Evolutionary conservation across 2,329 filamentous ascomycete species (phyloP), one percentile per base, ranked within the genome.

Genomic region (Cladophialophora immunda): DNA sequence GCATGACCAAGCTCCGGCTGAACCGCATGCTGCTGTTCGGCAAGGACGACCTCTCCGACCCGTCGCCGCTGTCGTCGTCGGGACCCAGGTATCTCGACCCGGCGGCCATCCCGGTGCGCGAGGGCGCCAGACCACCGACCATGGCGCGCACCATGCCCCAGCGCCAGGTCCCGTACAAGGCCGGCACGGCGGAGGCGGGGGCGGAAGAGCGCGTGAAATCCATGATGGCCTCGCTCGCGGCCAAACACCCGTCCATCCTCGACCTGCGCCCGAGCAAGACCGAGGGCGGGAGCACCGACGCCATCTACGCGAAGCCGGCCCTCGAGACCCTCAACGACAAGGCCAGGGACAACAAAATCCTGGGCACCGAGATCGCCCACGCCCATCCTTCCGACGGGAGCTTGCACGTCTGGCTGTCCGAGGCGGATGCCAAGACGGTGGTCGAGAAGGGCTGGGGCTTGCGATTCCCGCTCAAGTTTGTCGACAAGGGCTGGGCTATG

Each of bases 81-180:
- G 69, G 69, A 1, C 66, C 66, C 7, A 50, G 25, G 30, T 70
- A 69, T 64, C 66, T 70, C 29, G 68, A 70, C 50, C 41, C 54
- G 3, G 62, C 7, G 7, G 41, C 34, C 11, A 45, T 70, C 4
- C 66, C 66, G 0, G 47, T 22, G 5, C 66, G 69, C 17, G 27
- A 62, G 29, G 66, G 66, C 25, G 2, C 54, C n/a, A 30, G 66
- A 30, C 69, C 69, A 29, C n/a, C n/a, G 8, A 58, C 58, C 38
- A 60, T 68, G 45, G 41, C 63, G 3, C 66, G 69, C n/a, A 70
- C 69, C 4, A 70, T 70, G 69, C 69, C 69, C 5, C 69, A 70
- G 34, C 69, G 69, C 19, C 69, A 70, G 50, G 61, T 70, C 5
- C 69, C 69, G 4, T 70, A 68, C 58, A 56, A 65, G 30, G 4